Conservation (phyloP, 2,329 filamentous ascomycete species). For the Diaporthe sp. region DNA sequence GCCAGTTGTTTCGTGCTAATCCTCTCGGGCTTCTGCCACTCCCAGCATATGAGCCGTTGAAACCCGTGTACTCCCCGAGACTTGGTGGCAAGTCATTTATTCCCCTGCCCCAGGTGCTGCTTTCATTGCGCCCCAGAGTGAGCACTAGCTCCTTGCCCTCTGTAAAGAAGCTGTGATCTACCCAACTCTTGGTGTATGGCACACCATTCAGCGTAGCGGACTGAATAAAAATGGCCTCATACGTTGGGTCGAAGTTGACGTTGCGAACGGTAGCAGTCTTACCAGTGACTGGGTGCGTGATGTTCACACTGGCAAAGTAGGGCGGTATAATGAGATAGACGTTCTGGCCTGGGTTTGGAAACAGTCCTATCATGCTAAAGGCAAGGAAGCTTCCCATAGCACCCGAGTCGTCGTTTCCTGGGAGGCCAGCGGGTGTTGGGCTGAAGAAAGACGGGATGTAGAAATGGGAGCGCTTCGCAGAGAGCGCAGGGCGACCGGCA, state of each 20-base stretch:
- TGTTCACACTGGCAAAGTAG: conserved; percentile 72
- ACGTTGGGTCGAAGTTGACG: conserved; percentile 71
- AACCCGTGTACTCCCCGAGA: conserved; percentile 54
- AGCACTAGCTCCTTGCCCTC: conserved; percentile 76
- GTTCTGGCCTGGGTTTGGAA: conserved; percentile 77
- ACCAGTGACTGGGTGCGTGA: conserved; percentile 70
- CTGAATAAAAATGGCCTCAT: conserved; percentile 74
- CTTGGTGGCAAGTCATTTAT: conserved; percentile 74
- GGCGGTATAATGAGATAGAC: conserved; percentile 80
- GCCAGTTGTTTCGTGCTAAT: conserved; percentile 13
- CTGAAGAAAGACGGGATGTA: conserved; percentile 77
- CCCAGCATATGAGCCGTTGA: conserved; percentile 43
- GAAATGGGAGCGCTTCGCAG: conserved; percentile 67
- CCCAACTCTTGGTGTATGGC: conserved; percentile 75
- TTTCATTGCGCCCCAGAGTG: conserved; percentile 71
- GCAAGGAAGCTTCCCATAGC: conserved; percentile 78
- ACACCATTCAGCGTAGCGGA: conserved; percentile 73
- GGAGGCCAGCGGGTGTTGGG: conserved; percentile 70
- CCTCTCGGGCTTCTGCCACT: conserved; percentile 9
- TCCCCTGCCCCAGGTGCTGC: conserved; percentile 72
- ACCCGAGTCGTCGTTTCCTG: conserved; percentile 79
- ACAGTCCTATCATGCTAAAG: conserved; percentile 78
- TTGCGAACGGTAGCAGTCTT: conserved; percentile 72
- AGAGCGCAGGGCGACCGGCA: conserved; percentile 71
- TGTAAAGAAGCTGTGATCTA: conserved; percentile 76